phyloP scores from a whole-genome alignment of 2,329 filamentous ascomycete species.

The Dactylellina sp. region DNA sequence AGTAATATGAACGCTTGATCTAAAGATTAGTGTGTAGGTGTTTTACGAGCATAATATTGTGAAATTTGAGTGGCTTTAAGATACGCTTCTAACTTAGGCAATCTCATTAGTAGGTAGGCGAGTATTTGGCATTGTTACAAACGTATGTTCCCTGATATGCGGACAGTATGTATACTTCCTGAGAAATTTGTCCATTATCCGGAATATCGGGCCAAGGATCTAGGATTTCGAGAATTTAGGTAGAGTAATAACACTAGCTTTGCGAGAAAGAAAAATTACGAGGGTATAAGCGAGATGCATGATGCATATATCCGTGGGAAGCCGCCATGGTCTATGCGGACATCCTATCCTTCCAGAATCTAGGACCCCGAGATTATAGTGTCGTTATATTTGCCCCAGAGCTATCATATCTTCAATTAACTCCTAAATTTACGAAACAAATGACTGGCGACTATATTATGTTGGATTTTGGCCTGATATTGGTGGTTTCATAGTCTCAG shows the following conservation, averaged over 20 bases:
- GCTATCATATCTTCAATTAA: no score
- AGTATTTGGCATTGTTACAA: slow-evolving; percentile 32
- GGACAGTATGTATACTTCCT: slow-evolving; percentile 11
- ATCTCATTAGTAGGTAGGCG: slow-evolving; percentile 33
- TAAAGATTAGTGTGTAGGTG: background rate
- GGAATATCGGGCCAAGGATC: slow-evolving; percentile 1
- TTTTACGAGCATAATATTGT: background rate
- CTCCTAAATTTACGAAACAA: no score
- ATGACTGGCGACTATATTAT: no score
- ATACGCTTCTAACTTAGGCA: slow-evolving; percentile 31
- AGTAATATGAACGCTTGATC: background rate
- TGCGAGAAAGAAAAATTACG: background rate
- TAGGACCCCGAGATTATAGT: background rate
- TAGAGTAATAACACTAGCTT: background rate
- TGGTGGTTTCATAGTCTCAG: no score
- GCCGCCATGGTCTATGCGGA: slow-evolving; percentile 17
- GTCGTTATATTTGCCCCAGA: background rate
- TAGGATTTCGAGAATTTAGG: slow-evolving; percentile 14
- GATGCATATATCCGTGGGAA: slow-evolving; percentile 10
- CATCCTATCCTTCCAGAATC: slow-evolving; percentile 2
- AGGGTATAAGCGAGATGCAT: slow-evolving; percentile 32
- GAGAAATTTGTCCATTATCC: background rate
- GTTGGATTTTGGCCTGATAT: no score
- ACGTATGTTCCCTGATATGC: slow-evolving; percentile 20
- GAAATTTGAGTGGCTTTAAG: slow-evolving; percentile 11